phyloP scores from a whole-genome alignment of 805 yeast species.

The Pichia rugopelliculosa region DNA sequence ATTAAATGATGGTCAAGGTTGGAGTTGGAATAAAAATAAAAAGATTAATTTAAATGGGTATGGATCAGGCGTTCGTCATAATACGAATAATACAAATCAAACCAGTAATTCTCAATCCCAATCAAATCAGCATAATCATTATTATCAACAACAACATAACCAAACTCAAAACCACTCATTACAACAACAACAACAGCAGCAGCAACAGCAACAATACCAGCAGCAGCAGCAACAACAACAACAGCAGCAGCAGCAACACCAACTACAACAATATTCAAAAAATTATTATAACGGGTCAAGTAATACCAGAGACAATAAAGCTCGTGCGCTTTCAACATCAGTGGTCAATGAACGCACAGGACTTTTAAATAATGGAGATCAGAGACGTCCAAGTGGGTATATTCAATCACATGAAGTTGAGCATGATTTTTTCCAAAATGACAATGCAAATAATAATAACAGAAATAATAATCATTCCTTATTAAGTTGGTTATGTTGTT shows the following conservation, averaged over 20 bases:
- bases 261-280: neutral
- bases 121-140: conserved; percentile 11
- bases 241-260: neutral
- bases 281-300: neutral
- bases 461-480: neutral
- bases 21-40: conserved; percentile 70
- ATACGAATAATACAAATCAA: conserved; percentile 2
- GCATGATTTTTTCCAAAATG: neutral
- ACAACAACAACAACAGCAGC: conserved; percentile 14
- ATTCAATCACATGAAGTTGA: neutral
- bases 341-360: conserved; percentile 6
- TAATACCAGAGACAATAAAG: neutral
- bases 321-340: conserved; percentile 1
- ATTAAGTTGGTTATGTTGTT: conserved; percentile 6
- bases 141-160: conserved; percentile 4
- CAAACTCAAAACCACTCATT: conserved; percentile 11
- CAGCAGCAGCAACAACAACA: neutral
- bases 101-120: conserved; percentile 11
- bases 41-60: conserved; percentile 79
- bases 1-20: conserved; percentile 70
- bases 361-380: neutral
- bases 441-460: neutral
- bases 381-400: neutral
- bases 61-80: conserved; percentile 34
- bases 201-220: conserved; percentile 3